Percentiles rank a stretch among this genome's conserved stretches.
These are phyloP conservation scores for Aspergillus sp. DNA, from an alignment of 2,329 filamentous ascomycete species.

Conservation along the genomic window DNA sequence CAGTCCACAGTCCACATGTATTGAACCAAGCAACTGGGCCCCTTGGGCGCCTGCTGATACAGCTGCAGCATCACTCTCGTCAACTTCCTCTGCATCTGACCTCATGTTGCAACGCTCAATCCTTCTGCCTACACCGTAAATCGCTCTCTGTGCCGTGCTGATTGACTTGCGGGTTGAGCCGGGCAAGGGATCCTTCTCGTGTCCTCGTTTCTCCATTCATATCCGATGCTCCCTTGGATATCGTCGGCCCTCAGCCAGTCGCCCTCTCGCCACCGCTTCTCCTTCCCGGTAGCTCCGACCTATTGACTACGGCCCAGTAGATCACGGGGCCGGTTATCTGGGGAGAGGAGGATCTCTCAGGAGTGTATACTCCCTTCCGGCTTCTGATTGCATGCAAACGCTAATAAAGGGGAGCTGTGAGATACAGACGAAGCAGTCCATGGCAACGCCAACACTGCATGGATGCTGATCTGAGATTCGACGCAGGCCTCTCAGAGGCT, in stretches of 20 bases:
- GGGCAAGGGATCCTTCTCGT: neutral
- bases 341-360: neutral
- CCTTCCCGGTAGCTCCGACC: conserved; percentile 6
- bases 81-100: conserved; percentile 8
- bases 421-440: conserved; percentile 13
- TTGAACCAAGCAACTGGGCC: conserved; percentile 16
- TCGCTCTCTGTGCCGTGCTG: neutral
- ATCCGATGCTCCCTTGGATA: neutral
- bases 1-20: conserved; percentile 3
- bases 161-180: conserved; percentile 1
- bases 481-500: conserved; percentile 4
- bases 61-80: conserved; percentile 7
- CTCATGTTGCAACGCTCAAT: conserved; percentile 12
- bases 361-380: neutral
- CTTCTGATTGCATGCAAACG: conserved; percentile 2
- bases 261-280: conserved; percentile 6
- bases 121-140: conserved; percentile 1
- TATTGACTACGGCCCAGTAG: conserved; percentile 1
- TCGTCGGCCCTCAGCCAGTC: conserved; percentile 8
- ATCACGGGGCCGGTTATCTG: conserved; percentile 14
- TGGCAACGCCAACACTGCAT: conserved; percentile 14
- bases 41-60: conserved; percentile 23
- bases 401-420: conserved; percentile 6
- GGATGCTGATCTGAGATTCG: conserved; percentile 12
- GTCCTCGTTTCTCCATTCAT: neutral